Base-by-base conservation (phyloP, 306 rosid genomes). In the Psophocarpus tetragonolobus region DNA sequence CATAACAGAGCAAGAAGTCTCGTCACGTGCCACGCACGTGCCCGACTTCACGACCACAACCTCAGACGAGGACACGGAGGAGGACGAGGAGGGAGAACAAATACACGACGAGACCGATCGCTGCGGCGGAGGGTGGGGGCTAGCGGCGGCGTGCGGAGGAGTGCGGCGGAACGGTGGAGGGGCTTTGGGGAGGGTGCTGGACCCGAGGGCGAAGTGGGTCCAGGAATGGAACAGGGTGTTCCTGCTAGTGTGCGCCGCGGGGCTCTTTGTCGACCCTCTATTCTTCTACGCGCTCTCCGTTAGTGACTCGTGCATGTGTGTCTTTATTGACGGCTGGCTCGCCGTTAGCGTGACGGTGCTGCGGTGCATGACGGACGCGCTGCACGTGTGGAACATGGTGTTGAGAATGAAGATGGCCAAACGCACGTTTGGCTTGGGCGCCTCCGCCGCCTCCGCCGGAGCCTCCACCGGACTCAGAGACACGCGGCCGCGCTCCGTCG, bases 311-410 rank as follows among this genome's bases (percentile, higher is more conserved):
- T 90, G 86, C 71, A 87, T 87, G 90, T 93, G 98, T 42, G 79
- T 93, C n/a, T 93, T 90, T 65, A 82, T 93, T 0, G 98, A 93
- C 14, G 98, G 96, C 3, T 93, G 98, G 98, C 80, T 93, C 70
- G 97, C 98, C 62, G 80, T 93, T 30, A 87, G 92, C 20, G 93
- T 93, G 20, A 93, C 98, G 13, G 96, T 82, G 79, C 93, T 93
- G 73, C 88, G 98, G 45, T 93, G 97, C 87, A 88, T 91, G 96
- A 87, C 91, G 6, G 98, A 93, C 71, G 88, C 91, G 2, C 74
- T 93, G 77, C 98, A 93, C 88, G 41, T 93, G 68, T 93, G 98
- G 97, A 91, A 93, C 84, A 91, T 91, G 81, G 86, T 93, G 78
- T 71, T 93, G 17, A 92, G 90, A 68, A 80, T 91, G 29, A 89